Base-by-base conservation (phyloP, 306 rosid species). In the Mucuna pruriens region DNA sequence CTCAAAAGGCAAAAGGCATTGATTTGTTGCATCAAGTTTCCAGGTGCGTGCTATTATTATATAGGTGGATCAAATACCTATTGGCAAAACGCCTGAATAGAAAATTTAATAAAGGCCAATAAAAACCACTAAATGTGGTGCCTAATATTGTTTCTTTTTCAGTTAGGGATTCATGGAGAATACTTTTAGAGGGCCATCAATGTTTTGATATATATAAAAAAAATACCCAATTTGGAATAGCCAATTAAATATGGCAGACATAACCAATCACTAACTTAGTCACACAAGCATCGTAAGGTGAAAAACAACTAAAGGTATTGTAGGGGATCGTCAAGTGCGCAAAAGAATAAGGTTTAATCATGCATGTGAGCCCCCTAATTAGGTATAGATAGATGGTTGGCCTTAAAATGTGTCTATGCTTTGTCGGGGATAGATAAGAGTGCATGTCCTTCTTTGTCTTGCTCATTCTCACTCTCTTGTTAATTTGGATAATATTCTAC, bases 331-430 rank as follows among this genome's bases (percentile, higher is more conserved):
- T 57, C 19, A 58, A 77, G 42, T 81, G 77, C 57, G 75, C 25
- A 72, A 81, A 65, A 49, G 57, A 44, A 34, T 23, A 57, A 71
- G 74, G 63, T 60, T 78, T 69, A 82, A 82, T 74, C 71, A 86
- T 86, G 73, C 71, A 74, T 78, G 83, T 78, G 82, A 82, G 86
- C 62, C 88, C 79, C 80, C 66, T 66, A 31, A 65, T 82, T 85
- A 86, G 89, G 82, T 71, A 79, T 67, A 26, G 82, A 78, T 66
- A 67, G 80, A 83, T 76, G 79, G 80, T 79, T 86, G 86, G 89
- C 87, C 83, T 60, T 71, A 83, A 71, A 79, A 80, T 71, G 76
- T 86, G 89, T 86, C 89, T 80, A 46, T 19, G 61, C 62, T 61
- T 17, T 86, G 87, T 86, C 89, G 75, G 84, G 84, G 80, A 79